Base-by-base conservation (phyloP, 257 asterid genomes). In the Fraxinus quadrangulata region DNA sequence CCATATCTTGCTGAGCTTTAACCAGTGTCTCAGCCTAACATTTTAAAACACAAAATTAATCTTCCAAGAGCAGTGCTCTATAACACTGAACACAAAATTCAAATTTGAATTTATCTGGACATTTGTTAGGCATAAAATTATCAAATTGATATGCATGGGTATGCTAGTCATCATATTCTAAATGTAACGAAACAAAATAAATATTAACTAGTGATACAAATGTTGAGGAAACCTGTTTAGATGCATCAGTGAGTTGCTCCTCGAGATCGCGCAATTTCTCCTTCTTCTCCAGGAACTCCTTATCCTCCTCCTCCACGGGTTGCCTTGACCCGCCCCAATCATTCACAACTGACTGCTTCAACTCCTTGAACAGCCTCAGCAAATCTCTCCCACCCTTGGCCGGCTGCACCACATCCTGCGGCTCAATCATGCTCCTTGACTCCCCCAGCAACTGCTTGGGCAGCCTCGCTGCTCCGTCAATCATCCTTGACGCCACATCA, bases 351-450 rank as follows among this genome's bases (percentile, higher is more conserved):
- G 99, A 90, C 74, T 96, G 99, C 84, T 96, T 96, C 89, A 96
- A 84, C 88, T 96, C 98, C 90, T 89, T 96, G 42, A 96, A 92
- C 88, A 90, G 77, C 89, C 99, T 92, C 78, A 96, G 85, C 90
- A 96, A 86, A 86, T 96, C 97, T 82, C 94, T 92, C 80, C 99
- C 99, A 23, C 93, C 92, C 81, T 90, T 96, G 12, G 97, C 98
- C 19, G 96, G 87, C 84, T 92, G 97, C 90, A 88, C 94, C 79
- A 92, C 98, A 83, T 93, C 98, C 82, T 90, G 97, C 1, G 96
- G 94, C 66, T 88, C 96, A 78, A 91, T 84, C 79, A 88, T 88
- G 76, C 92, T 89, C 47, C 86, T 85, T 0, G 96, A 83, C 78
- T 91, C 94, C 80, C 97, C 96, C 72, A 93, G 68, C 81, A 96